Conservation (phyloP, 176 grass and related monocot genomes). For the Aegilops sharonensis region DNA sequence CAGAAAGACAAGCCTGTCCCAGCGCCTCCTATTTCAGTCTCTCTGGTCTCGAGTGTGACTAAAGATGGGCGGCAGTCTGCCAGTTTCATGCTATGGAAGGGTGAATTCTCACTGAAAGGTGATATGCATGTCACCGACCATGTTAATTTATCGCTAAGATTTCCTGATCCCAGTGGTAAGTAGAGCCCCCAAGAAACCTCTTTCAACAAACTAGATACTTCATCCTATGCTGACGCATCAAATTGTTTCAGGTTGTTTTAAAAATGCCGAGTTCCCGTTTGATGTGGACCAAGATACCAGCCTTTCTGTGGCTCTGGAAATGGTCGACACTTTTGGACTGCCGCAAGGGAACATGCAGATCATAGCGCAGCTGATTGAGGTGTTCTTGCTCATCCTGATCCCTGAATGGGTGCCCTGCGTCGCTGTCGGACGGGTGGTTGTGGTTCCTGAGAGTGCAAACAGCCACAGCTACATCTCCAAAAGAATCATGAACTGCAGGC, state of each 20-base stretch:
- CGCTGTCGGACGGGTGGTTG: not conserved
- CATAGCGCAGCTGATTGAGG: conserved; percentile 46
- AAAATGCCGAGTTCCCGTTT: conserved; percentile 28
- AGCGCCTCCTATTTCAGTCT: conserved; percentile 22
- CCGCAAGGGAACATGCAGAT: conserved; percentile 21
- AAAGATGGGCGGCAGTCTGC: not conserved
- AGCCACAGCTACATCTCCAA: conserved; percentile 9
- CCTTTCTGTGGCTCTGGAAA: conserved; percentile 43
- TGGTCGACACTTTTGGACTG: conserved; percentile 35
- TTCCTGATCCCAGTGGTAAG: conserved; percentile 47
- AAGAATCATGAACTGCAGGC: not conserved
- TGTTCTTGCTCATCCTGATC: conserved; percentile 39
- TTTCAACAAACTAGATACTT: not conserved
- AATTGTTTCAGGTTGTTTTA: conserved; percentile 35
- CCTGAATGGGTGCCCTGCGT: conserved; percentile 29
- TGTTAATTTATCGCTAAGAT: conserved; percentile 32
- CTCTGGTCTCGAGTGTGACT: conserved; percentile 28
- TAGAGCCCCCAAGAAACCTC: not conserved
- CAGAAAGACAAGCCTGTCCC: conserved; percentile 27
- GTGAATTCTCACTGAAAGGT: conserved; percentile 32
- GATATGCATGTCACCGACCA: not conserved
- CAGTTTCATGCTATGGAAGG: conserved; percentile 31
- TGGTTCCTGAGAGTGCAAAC: conserved; percentile 11
- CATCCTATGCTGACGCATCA: not conserved
- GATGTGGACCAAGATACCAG: conserved; percentile 34